phyloP scores from a whole-genome alignment of 2,329 filamentous ascomycete genomes.

The Dichotomopilus funicola region DNA sequence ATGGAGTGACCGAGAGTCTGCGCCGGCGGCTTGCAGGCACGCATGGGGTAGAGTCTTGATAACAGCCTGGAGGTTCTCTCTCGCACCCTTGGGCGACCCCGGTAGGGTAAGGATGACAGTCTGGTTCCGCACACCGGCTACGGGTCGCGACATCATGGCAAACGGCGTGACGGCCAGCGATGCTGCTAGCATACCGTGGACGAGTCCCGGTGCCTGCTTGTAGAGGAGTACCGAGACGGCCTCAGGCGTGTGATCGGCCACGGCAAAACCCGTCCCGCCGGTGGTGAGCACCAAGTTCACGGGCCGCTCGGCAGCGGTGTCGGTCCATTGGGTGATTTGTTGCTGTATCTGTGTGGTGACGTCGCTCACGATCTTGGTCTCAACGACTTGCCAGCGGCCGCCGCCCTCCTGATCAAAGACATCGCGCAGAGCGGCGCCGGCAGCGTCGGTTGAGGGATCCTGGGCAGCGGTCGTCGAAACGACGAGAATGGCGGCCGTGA shows the following conservation, averaged over 20 bases:
- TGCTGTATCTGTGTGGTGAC: conserved; percentile 67
- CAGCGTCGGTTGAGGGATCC: conserved; percentile 72
- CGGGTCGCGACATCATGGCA: conserved; percentile 91
- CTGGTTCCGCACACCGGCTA: conserved; percentile 77
- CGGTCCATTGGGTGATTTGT: conserved; percentile 66
- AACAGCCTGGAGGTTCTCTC: conserved; percentile 84
- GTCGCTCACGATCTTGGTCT: conserved; percentile 74
- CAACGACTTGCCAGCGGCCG: conserved; percentile 63
- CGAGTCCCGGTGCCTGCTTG: conserved; percentile 78
- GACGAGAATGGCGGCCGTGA: conserved; percentile 60
- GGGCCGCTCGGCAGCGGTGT: conserved; percentile 42
- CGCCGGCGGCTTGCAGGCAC: conserved; percentile 81
- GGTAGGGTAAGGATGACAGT: conserved; percentile 84
- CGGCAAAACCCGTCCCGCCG: conserved; percentile 88
- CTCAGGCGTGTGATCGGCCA: conserved; percentile 83
- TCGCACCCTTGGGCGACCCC: conserved; percentile 90
- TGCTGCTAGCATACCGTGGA: conserved; percentile 89
- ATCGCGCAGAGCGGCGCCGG: conserved; percentile 58
- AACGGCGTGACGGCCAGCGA: conserved; percentile 87
- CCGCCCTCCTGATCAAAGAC: conserved; percentile 62
- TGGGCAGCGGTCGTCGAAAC: conserved; percentile 84
- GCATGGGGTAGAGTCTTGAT: conserved; percentile 90
- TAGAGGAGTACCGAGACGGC: conserved; percentile 74
- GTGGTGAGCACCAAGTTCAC: conserved; percentile 80
- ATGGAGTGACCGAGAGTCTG: conserved; percentile 73